Evolutionary conservation across 2,329 filamentous ascomycete species (phyloP).

Genomic region (Cladophialophora psammophila): DNA sequence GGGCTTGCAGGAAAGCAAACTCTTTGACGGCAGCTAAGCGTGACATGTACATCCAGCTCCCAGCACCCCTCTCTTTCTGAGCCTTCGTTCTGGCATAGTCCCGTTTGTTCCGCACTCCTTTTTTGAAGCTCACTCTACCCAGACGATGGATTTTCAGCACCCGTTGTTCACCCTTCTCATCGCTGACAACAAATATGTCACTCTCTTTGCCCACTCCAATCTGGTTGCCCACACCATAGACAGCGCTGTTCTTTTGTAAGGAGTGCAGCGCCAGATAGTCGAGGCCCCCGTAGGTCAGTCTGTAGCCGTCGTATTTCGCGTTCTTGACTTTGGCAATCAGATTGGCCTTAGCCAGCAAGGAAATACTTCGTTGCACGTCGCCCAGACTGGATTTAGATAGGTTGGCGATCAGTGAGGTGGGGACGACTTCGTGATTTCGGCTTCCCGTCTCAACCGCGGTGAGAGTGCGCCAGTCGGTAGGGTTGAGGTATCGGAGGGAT

Average conservation of each 20-base stretch:
- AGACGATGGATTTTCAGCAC: conserved; percentile 96
- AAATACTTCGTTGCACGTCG: conserved; percentile 81
- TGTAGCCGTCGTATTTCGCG: conserved; percentile 96
- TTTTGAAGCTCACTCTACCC: conserved; percentile 94
- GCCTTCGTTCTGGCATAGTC: conserved; percentile 82
- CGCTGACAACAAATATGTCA: conserved; percentile 93
- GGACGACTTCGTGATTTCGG: conserved; percentile 96
- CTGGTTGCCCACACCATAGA: conserved; percentile 93
- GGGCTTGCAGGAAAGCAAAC: conserved; percentile 89
- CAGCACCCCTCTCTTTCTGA: conserved; percentile 59
- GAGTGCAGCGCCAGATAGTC: conserved; percentile 97
- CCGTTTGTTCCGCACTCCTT: conserved; percentile 85
- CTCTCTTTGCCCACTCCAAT: conserved; percentile 98
- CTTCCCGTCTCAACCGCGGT: conserved; percentile 91
- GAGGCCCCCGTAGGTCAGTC: conserved; percentile 92
- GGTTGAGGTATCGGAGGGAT: conserved; percentile 86
- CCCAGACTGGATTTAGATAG: conserved; percentile 79
- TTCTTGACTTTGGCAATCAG: conserved; percentile 94
- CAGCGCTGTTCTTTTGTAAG: conserved; percentile 76
- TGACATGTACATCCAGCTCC: conserved; percentile 98
- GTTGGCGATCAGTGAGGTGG: conserved; percentile 85
- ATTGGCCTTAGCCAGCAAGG: conserved; percentile 86
- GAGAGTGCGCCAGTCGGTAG: conserved; percentile 95
- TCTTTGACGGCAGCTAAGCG: conserved; percentile 92
- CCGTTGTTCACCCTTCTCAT: conserved; percentile 75